These are phyloP conservation scores for Paramecium caudatum DNA, from an alignment of 73 alveolate genomes.

Conservation along the genomic window DNA sequence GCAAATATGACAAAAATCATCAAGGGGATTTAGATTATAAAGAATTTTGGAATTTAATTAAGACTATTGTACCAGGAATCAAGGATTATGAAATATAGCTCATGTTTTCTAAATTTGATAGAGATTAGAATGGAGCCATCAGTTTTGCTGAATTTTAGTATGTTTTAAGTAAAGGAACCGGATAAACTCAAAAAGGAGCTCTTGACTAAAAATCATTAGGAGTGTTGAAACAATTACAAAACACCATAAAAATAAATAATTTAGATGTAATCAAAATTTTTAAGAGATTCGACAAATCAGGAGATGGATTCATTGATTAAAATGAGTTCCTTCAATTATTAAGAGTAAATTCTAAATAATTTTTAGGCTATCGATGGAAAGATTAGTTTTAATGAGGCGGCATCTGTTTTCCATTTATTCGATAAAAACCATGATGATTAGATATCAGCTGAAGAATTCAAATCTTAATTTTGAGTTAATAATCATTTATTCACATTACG, in stretches of 20 bases:
- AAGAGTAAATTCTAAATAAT: background rate
- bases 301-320: conserved; percentile 61
- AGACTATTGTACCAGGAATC: conserved; percentile 66
- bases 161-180: conserved; percentile 63
- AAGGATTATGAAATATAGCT: conserved; percentile 73
- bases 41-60: conserved; percentile 66
- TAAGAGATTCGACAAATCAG: conserved; percentile 27
- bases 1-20: conserved; percentile 63
- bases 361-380: conserved; percentile 62
- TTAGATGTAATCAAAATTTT: conserved; percentile 62
- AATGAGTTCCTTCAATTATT: conserved; percentile 62
- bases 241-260: conserved; percentile 48
- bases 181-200: conserved; percentile 13
- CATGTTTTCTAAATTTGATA: conserved; percentile 68
- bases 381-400: conserved; percentile 60
- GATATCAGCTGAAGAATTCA: conserved; percentile 57
- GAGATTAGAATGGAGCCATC: conserved; percentile 48
- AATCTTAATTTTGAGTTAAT: background rate
- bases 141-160: conserved; percentile 73
- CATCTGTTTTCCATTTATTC: conserved; percentile 61
- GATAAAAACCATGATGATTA: conserved; percentile 64
- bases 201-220: conserved; percentile 59
- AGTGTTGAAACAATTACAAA: conserved; percentile 45
- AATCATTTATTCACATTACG: background rate
- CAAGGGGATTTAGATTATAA: conserved; percentile 70